Base-by-base conservation (phyloP, 2,329 filamentous ascomycete genomes). In the Mycosphaerella sp. region DNA sequence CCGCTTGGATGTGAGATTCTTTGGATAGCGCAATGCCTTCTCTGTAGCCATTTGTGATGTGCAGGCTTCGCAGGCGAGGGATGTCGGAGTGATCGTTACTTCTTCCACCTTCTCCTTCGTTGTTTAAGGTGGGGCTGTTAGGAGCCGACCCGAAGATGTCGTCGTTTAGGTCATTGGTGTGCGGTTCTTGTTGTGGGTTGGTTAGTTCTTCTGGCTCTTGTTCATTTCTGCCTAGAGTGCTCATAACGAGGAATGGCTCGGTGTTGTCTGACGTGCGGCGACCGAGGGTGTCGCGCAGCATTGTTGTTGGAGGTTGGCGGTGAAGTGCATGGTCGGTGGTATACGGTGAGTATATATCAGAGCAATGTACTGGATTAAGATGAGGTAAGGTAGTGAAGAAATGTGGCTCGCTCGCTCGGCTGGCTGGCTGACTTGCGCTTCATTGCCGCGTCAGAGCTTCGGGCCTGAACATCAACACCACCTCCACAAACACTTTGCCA, bases 1-100 rank as follows among this genome's bases (percentile, higher is more conserved):
- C 92, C 11, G 78, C 78, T 72, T 98, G 93, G 26, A 96, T 82
- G 64, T 83, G 86, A 45, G 78, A 73, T 26, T 81, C 80, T 69
- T 97, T 97, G 32, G 86, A 87, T 2, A 75, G 76, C 0, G 85
- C 80, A 50, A 97, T 80, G 43, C 92, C 93, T 65, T 96, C 91
- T 55, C 92, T 85, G 72, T 97, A 97, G 17, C 93, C 93, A 39
- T 87, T 84, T 6, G 87, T 96, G 49, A 83, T 80, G 69, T 95
- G 89, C 52, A 87, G 84, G 41, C 82, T 79, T 64, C 86, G 83
- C 12, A 95, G 79, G 23, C 86, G 83, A 17, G 80, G 82, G 48
- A 93, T 80, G 63, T 95, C 90, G n/a, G 80, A 83, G 40, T 78
- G 76, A 9, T 61, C 49, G 2, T 14, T 14, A 4, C 42, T n/a